These are phyloP conservation scores for Fomitiporia mediterranea DNA, from an alignment of 1,284 basidiomycete genomes.

Conservation along the genomic window DNA sequence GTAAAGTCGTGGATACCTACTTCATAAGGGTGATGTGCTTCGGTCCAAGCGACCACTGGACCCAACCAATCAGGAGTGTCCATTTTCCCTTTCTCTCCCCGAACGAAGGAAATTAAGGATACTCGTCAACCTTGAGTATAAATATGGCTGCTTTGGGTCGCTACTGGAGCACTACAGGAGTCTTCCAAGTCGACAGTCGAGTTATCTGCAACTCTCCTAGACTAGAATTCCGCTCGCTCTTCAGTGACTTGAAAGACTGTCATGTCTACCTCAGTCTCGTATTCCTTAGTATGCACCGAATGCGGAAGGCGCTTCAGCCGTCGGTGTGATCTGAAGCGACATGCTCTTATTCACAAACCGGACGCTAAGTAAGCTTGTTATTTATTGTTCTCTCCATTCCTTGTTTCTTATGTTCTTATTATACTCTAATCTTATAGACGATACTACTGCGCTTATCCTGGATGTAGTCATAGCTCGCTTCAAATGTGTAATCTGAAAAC, in stretches of 20 bases:
- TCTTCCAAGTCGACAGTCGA: too few species aligned
- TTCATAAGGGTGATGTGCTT: too few species aligned
- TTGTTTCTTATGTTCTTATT: neutral
- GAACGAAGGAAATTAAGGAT: too few species aligned
- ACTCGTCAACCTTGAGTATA: too few species aligned
- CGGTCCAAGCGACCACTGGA: too few species aligned
- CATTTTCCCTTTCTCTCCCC: too few species aligned
- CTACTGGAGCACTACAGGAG: too few species aligned
- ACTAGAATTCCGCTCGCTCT: too few species aligned
- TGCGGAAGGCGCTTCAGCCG: neutral
- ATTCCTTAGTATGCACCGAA: neutral
- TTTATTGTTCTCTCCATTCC: neutral
- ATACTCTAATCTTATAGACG: neutral
- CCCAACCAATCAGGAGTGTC: too few species aligned
- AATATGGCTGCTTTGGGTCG: too few species aligned
- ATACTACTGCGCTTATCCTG: neutral
- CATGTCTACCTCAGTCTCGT: neutral
- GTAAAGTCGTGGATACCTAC: too few species aligned
- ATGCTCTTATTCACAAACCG: neutral
- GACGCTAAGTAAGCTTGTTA: neutral
- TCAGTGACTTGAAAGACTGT: neutral
- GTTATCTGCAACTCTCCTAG: too few species aligned
- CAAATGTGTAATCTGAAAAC: constrained; percentile 2
- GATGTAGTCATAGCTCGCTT: neutral
- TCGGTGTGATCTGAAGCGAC: neutral